Percentiles rank a stretch among this genome's conserved stretches.
Conservation (phyloP, 1,284 basidiomycete genomes). For the Xanthoconium separans region DNA sequence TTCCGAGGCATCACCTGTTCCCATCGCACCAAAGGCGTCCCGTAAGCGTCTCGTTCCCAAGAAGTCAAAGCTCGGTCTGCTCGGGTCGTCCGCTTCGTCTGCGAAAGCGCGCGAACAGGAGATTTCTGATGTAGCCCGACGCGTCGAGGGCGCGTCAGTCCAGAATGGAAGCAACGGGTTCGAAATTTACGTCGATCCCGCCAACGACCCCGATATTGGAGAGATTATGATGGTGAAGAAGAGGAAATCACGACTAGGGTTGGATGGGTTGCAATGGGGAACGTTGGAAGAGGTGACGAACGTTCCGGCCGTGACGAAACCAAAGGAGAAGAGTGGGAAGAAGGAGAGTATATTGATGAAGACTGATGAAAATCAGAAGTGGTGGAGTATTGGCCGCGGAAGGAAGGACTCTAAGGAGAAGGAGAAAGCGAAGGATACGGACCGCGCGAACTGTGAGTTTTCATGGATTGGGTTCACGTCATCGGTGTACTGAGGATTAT, state of each 20-base stretch:
- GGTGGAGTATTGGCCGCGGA: conserved; percentile 76
- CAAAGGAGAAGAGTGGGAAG: conserved; percentile 33
- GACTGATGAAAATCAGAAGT: conserved; percentile 63
- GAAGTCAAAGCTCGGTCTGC: conserved; percentile 64
- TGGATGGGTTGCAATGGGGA: conserved; percentile 66
- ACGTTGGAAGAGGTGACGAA: conserved; percentile 61
- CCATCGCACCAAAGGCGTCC: conserved; percentile 33
- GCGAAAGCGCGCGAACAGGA: conserved; percentile 45
- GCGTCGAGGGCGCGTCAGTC: conserved; percentile 46
- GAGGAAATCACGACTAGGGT: conserved; percentile 64
- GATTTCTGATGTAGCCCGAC: conserved; percentile 60
- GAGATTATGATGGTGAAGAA: conserved; percentile 77
- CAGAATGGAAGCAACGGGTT: conserved; percentile 53
- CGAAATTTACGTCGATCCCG: conserved; percentile 73
- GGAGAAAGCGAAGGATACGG: conserved; percentile 39
- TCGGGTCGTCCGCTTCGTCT: conserved; percentile 35
- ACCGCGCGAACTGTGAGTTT: conserved; percentile 45
- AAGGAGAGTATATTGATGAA: conserved; percentile 36
- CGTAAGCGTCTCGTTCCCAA: conserved; percentile 69
- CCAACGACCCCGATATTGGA: conserved; percentile 60
- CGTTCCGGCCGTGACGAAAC: conserved; percentile 35
- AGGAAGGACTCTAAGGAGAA: conserved; percentile 66
- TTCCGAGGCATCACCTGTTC: conserved; percentile 30
- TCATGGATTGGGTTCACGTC: background rate
- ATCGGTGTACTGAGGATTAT: conserved; percentile 22